Percentiles rank a stretch among this genome's conserved stretches.
Evolutionary conservation across 306 rosid genomes (phyloP).

Genomic region (Gillenia trifoliata): DNA sequence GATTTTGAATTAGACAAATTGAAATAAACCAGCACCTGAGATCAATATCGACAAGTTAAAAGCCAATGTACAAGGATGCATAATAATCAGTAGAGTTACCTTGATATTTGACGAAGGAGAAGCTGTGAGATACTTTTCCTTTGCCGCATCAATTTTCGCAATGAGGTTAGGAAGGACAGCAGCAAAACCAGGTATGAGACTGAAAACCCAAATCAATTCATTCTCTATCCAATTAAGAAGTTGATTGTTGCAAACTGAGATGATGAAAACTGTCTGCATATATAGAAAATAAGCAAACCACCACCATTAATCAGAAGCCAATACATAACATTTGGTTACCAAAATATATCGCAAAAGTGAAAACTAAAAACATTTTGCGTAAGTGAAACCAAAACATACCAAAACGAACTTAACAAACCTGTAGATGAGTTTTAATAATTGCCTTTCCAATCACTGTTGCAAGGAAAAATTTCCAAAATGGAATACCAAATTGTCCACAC

Average conservation of each 20-base stretch:
- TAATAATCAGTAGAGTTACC: conserved; percentile 40
- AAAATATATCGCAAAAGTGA: neutral
- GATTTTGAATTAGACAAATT: neutral
- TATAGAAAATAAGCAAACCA: conserved; percentile 1
- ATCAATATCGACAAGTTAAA: neutral
- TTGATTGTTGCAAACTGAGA: conserved; percentile 94
- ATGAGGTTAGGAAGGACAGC: conserved; percentile 51
- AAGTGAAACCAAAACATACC: neutral
- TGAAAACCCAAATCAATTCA: conserved; percentile 80
- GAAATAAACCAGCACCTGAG: neutral
- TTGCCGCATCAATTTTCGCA: conserved; percentile 58
- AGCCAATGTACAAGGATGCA: conserved; percentile 4
- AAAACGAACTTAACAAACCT: conserved; percentile 48
- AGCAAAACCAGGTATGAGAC: conserved; percentile 75
- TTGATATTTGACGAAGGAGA: conserved; percentile 44
- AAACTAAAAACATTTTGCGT: neutral
- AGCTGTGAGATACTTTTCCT: conserved; percentile 70
- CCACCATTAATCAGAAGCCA: conserved; percentile 2
- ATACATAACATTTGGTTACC: neutral
- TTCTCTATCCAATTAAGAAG: conserved; percentile 94
- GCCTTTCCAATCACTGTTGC: conserved; percentile 95
- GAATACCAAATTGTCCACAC: conserved; percentile 97
- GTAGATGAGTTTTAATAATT: conserved; percentile 88
- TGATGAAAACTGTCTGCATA: conserved; percentile 74
- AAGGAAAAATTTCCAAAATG: conserved; percentile 85